phyloP scores from a whole-genome alignment of 805 yeast species.

The Saccharomycopsis sp. region DNA sequence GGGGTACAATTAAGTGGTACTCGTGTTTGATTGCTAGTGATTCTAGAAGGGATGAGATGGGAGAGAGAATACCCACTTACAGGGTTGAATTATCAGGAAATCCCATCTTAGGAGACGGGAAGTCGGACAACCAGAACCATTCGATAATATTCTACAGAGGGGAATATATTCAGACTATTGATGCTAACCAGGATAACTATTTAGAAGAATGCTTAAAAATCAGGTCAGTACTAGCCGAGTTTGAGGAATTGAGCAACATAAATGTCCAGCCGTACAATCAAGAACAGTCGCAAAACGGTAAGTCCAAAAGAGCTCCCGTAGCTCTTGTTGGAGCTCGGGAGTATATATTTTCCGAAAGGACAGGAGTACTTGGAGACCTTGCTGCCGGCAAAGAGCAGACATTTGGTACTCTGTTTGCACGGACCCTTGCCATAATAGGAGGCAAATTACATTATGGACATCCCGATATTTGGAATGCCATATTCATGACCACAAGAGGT shows the following conservation, averaged over 20 bases:
- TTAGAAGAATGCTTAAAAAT: conserved; percentile 80
- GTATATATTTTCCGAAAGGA: conserved; percentile 78
- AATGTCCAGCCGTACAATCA: conserved; percentile 73
- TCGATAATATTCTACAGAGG: conserved; percentile 76
- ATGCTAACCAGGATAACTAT: conserved; percentile 84
- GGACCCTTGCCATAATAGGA: conserved; percentile 79
- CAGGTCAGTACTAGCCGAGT: conserved; percentile 75
- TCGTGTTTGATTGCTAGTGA: conserved; percentile 79
- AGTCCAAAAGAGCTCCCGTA: conserved; percentile 47
- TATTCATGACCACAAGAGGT: conserved; percentile 79
- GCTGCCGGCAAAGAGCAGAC: conserved; percentile 92
- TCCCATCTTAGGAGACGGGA: conserved; percentile 84
- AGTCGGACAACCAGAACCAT: conserved; percentile 82
- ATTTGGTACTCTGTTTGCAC: conserved; percentile 76
- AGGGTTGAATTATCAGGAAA: conserved; percentile 76
- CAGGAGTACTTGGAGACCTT: conserved; percentile 81
- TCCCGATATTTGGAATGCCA: conserved; percentile 74
- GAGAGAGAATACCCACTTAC: conserved; percentile 70
- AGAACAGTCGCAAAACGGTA: background rate
- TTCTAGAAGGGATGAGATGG: conserved; percentile 64
- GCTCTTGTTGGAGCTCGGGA: conserved; percentile 87
- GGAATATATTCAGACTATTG: conserved; percentile 77
- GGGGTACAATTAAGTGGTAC: conserved; percentile 63
- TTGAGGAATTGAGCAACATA: conserved; percentile 70
- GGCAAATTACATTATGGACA: conserved; percentile 86